These are phyloP conservation scores for Primulina eburnea DNA, from an alignment of 257 asterid genomes.

Conservation along the genomic window DNA sequence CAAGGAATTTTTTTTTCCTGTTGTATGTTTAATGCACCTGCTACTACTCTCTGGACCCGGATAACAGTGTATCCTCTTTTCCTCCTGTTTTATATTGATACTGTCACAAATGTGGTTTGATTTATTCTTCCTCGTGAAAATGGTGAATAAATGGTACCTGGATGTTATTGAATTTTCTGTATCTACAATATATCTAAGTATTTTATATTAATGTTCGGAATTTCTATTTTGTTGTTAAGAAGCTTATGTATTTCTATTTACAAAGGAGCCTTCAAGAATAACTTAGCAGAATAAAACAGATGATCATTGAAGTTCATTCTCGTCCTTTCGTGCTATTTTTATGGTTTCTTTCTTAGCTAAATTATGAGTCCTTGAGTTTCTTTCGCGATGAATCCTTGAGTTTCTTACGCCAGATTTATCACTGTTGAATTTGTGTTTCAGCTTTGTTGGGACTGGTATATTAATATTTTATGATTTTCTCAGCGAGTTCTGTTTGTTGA, in stretches of 20 bases:
- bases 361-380: not conserved
- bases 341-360: not conserved
- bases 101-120: no score
- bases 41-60: no score
- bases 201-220: not conserved
- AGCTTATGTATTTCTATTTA: not conserved
- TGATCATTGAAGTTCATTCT: not conserved
- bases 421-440: slow-evolving; percentile 1
- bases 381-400: not conserved
- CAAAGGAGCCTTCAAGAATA: slow-evolving; percentile 12
- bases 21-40: no score
- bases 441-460: slow-evolving; percentile 1
- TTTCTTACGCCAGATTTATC: not conserved
- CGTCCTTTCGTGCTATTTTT: not conserved
- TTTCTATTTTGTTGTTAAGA: not conserved
- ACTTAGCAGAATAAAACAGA: slow-evolving; percentile 5
- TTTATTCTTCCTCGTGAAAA: no score
- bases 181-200: not conserved
- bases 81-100: no score
- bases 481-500: not conserved
- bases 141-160: no score
- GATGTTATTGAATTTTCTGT: no score
- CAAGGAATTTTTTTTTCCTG: no score
- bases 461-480: not conserved
- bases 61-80: no score